A percentile compares a stretch with the other conserved stretches of the same genome.
phyloP scores from a whole-genome alignment of 371 early-diverging fungal genomes.

The Enterocytospora artemiae region DNA sequence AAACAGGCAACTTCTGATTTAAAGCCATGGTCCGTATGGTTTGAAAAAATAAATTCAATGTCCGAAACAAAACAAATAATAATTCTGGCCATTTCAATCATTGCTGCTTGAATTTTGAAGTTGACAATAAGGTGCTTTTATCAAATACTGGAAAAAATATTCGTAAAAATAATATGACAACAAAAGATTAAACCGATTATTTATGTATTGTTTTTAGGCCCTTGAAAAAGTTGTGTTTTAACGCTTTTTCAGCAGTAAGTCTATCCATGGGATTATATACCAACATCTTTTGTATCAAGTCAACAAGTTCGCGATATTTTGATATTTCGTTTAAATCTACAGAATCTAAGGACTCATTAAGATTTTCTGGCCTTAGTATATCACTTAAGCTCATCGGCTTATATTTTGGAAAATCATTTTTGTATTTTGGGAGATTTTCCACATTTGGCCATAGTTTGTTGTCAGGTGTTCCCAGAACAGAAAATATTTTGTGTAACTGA shows the following conservation, averaged over 20 bases:
- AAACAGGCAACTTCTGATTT: slow-evolving; percentile 49
- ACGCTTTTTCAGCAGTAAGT: slow-evolving; percentile 76
- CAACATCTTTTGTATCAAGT: slow-evolving; percentile 71
- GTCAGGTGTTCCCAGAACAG: slow-evolving; percentile 89
- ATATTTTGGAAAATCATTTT: slow-evolving; percentile 50
- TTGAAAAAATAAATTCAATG: too few relatives aligned
- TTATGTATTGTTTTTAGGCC: slow-evolving; percentile 62
- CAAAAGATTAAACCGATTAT: neutral
- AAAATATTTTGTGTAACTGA: slow-evolving; percentile 96
- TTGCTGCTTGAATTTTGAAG: too few relatives aligned
- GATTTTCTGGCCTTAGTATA: too few relatives aligned
- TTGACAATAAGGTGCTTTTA: neutral
- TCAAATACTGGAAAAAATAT: neutral
- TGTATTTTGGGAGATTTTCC: slow-evolving; percentile 66
- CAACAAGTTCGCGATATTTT: slow-evolving; percentile 56
- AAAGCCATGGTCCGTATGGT: too few relatives aligned
- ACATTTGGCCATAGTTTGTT: slow-evolving; percentile 86
- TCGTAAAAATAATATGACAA: neutral
- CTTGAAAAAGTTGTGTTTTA: slow-evolving; percentile 88
- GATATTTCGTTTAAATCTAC: too few relatives aligned
- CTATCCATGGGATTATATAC: slow-evolving; percentile 82
- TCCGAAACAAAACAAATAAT: too few relatives aligned
- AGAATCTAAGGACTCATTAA: too few relatives aligned
- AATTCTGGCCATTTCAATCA: too few relatives aligned
- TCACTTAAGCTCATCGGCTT: slow-evolving; percentile 50